Conservation (phyloP, 2,329 filamentous ascomycete species). For the Alternaria ethzedia region DNA sequence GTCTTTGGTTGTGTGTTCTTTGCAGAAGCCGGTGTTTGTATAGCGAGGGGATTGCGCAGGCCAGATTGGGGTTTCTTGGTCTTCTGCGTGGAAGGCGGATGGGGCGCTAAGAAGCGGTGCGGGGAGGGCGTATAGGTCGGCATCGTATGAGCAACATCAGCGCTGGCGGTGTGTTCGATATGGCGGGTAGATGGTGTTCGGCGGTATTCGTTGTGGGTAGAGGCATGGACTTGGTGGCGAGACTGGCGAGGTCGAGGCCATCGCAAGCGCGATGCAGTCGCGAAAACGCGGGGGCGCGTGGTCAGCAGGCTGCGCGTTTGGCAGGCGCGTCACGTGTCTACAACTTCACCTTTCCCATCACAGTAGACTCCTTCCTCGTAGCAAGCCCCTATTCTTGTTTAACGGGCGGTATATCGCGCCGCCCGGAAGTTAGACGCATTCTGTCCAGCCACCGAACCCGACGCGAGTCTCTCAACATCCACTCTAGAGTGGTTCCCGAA, state of each 20-base stretch:
- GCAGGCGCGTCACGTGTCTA: background rate
- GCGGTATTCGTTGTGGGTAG: background rate
- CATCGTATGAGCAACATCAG: slow-evolving; percentile 24
- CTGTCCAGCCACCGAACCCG: fast-evolving
- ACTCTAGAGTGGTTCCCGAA: background rate
- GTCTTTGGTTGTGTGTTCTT: background rate
- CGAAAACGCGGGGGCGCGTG: slow-evolving; percentile 20
- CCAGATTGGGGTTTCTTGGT: slow-evolving; percentile 30
- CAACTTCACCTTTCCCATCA: background rate
- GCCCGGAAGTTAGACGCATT: background rate
- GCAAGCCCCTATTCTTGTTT: background rate
- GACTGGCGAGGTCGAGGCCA: background rate
- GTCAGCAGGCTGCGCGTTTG: slow-evolving; percentile 13
- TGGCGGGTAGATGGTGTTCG: background rate
- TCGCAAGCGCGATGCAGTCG: background rate
- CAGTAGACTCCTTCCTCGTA: background rate
- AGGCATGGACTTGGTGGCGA: slow-evolving; percentile 8
- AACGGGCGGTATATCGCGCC: background rate
- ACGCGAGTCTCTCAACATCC: background rate
- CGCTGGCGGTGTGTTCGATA: background rate
- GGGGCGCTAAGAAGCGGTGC: slow-evolving; percentile 42
- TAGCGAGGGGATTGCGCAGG: slow-evolving; percentile 28
- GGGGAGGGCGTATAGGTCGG: slow-evolving; percentile 40
- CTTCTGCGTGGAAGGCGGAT: slow-evolving; percentile 21
- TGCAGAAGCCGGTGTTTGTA: slow-evolving; percentile 14